phyloP scores from a whole-genome alignment of 2,329 filamentous ascomycete species.

The Xylogone sp. region DNA sequence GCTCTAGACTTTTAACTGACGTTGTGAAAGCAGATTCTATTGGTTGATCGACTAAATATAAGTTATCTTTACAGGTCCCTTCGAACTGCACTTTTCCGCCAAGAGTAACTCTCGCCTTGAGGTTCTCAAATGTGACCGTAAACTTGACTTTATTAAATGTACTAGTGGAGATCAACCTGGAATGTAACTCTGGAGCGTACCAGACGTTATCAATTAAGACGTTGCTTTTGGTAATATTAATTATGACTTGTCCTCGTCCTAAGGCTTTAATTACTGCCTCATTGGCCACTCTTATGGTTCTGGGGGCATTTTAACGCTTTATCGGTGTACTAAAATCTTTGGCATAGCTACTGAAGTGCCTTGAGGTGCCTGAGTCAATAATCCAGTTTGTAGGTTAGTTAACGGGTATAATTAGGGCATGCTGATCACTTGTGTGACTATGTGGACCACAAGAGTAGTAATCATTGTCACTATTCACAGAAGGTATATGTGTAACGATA shows the following conservation, averaged over 20 bases:
- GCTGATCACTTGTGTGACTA: background rate
- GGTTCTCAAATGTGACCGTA: too few species aligned
- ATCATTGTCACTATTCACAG: background rate
- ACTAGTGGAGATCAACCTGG: background rate
- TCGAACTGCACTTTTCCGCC: too few species aligned
- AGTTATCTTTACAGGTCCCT: too few species aligned
- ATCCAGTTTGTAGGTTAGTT: background rate
- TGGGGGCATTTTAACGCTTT: background rate
- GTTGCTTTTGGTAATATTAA: background rate
- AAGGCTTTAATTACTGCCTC: background rate
- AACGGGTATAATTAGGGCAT: background rate
- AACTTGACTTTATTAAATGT: too few species aligned
- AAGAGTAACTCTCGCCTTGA: too few species aligned
- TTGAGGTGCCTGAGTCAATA: background rate
- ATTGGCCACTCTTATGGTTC: background rate
- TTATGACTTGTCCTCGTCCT: background rate
- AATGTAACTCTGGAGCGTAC: background rate
- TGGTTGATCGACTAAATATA: too few species aligned
- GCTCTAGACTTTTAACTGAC: background rate
- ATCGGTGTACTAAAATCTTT: background rate
- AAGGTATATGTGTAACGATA: background rate
- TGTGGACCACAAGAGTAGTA: background rate
- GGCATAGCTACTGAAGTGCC: background rate
- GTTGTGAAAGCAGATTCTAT: background rate
- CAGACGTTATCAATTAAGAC: background rate